Base-by-base conservation (phyloP, 2,329 filamentous ascomycete genomes). In the Lizonia empirigonia region DNA sequence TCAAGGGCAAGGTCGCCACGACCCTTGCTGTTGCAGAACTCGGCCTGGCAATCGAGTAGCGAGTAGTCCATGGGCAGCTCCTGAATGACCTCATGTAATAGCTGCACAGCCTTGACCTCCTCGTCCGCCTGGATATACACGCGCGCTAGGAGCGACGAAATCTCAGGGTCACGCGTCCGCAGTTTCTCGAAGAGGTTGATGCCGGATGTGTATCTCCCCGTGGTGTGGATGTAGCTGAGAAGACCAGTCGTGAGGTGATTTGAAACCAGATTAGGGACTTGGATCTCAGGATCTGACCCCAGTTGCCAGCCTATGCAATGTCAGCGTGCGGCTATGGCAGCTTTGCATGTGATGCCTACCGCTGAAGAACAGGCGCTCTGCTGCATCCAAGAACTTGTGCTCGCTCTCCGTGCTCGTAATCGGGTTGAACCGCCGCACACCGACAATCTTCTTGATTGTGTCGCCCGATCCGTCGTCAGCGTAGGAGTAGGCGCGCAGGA, bases 131-230 rank as follows among this genome's bases (percentile, higher is more conserved):
- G 91, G 63, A 97, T 89, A 62, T 96, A 84, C 19, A 99, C 91
- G 64, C 90, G 91, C 20, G 94, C 89, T 18, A 99, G 81, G 1
- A 99, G 80, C 0, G 94, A 97, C 0, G 94, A 95, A 1, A 99
- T 92, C 69, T 99, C 94, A 1, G 93, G 85, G 67, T 97, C 96
- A 56, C 91, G 88, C 9, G 86, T 87, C 35, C 93, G 87, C 39
- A 99, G 83, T 76, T 99, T 99, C 75, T 97, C 91, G 65, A 99
- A 99, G 1, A 99, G 82, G 62, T 99, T 99, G 74, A 99, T 96
- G 12, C 92, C 94, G 0, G 94, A 97, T 7, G 92, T 85, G 66
- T 94, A 97, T 53, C 94, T 87, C 15, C 94, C 95, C 0, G 93
- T 97, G 0, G 94, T 99, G 64, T 92, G 86, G 63, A 99, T 95